Evolutionary conservation across 768 basidiomycete species (phyloP).

Genomic region (Naganishia randhawae): DNA sequence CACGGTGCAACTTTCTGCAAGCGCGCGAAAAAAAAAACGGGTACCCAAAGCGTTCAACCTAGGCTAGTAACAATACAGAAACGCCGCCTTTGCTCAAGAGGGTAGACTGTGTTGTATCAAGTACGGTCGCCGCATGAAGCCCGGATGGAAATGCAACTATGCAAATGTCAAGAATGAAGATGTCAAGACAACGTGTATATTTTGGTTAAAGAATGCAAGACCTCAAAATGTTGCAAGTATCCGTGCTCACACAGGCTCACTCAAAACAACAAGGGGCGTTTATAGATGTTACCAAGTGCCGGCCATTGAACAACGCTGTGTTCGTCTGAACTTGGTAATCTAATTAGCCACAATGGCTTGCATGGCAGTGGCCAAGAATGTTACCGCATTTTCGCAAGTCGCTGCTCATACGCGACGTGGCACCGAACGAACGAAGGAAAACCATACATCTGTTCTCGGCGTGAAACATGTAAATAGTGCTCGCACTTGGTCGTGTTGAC

Average conservation of each 20-base stretch:
- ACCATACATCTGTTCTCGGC: no score
- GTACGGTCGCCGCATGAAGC: slow-evolving; percentile 4
- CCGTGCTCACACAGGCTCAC: background rate
- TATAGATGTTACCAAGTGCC: no score
- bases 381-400: no score
- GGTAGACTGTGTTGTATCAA: slow-evolving; percentile 6
- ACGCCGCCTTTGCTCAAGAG: background rate
- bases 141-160: background rate
- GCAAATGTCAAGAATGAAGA: background rate
- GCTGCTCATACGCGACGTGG: no score
- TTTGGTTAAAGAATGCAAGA: background rate
- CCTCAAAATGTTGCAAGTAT: background rate
- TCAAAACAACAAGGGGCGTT: background rate
- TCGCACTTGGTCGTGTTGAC: no score
- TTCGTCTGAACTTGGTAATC: no score
- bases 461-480: no score
- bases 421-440: no score
- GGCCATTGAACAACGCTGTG: no score
- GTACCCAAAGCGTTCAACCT: background rate
- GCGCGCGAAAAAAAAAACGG: background rate
- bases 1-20: background rate
- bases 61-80: background rate
- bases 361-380: no score
- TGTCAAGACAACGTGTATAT: background rate
- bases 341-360: no score